phyloP scores from a whole-genome alignment of 345 rosid genomes.

The Draba incana region DNA sequence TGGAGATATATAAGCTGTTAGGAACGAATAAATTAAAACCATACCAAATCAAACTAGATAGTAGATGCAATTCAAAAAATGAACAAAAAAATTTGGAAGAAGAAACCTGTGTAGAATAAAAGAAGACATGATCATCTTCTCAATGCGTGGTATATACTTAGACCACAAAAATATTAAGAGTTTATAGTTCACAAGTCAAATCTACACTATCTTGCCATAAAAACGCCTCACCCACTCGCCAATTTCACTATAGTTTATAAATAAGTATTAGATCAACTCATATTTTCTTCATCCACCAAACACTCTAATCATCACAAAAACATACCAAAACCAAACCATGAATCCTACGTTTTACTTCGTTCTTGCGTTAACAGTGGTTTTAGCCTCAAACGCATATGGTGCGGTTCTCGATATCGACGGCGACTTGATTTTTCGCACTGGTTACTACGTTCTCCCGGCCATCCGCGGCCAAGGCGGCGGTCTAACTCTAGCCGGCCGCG shows the following conservation, averaged over 20 bases:
- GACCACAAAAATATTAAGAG: conserved; percentile 10
- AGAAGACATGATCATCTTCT: conserved; percentile 6
- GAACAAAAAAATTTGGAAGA: not conserved
- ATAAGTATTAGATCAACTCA: conserved; percentile 14
- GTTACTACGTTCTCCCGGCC: conserved; percentile 43
- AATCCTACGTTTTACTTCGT: conserved; percentile 29
- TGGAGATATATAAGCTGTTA: not conserved
- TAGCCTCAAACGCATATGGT: conserved; percentile 12
- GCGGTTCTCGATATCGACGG: conserved; percentile 37
- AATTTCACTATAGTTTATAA: conserved; percentile 7
- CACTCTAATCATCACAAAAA: not conserved
- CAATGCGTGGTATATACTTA: conserved; percentile 1
- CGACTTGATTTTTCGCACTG: conserved; percentile 2
- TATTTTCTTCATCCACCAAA: conserved; percentile 4
- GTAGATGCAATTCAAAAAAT: not conserved
- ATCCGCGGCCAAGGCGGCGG: conserved; percentile 43
- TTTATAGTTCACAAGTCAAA: not conserved
- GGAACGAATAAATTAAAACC: not conserved
- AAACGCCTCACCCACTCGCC: too few relatives aligned
- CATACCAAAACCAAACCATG: conserved; percentile 14
- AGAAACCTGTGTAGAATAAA: conserved; percentile 8
- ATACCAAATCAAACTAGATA: not conserved
- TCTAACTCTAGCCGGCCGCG: conserved; percentile 34
- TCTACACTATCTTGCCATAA: not conserved
- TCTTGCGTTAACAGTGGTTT: conserved; percentile 22